phyloP scores from a whole-genome alignment of 345 rosid species.

The Populus tremula region DNA sequence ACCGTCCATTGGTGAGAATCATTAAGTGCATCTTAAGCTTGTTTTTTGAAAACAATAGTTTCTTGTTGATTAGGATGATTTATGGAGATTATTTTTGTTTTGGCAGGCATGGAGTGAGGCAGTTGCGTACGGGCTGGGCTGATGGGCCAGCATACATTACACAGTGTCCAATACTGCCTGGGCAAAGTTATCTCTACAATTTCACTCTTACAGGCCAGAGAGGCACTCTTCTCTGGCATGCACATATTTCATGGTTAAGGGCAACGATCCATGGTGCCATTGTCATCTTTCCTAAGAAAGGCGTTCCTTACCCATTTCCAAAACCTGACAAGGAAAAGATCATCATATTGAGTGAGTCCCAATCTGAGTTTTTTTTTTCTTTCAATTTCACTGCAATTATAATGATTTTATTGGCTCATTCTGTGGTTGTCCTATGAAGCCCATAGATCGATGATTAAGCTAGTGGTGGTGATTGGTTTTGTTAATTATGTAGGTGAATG shows the following conservation, averaged over 20 bases:
- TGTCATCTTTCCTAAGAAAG: conserved; percentile 58
- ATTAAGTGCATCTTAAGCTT: background rate
- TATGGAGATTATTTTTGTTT: background rate
- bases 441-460: background rate
- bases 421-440: background rate
- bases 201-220: conserved; percentile 69
- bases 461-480: background rate
- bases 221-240: conserved; percentile 79
- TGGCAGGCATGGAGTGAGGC: conserved; percentile 75
- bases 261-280: conserved; percentile 68
- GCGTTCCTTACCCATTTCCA: conserved; percentile 61
- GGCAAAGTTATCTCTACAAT: conserved; percentile 51
- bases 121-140: conserved; percentile 61
- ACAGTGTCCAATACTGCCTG: conserved; percentile 27
- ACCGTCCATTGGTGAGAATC: conserved; percentile 66
- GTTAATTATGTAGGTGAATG: conserved; percentile 55
- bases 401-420: background rate
- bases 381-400: too few relatives aligned
- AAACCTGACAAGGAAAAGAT: conserved; percentile 54
- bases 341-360: conserved; percentile 47
- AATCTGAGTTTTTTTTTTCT: background rate
- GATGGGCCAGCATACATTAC: conserved; percentile 79
- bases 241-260: conserved; percentile 75
- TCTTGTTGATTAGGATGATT: background rate
- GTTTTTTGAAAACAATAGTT: background rate